Conservation (phyloP, 2,329 filamentous ascomycete species). For the Triangularia setosa region DNA sequence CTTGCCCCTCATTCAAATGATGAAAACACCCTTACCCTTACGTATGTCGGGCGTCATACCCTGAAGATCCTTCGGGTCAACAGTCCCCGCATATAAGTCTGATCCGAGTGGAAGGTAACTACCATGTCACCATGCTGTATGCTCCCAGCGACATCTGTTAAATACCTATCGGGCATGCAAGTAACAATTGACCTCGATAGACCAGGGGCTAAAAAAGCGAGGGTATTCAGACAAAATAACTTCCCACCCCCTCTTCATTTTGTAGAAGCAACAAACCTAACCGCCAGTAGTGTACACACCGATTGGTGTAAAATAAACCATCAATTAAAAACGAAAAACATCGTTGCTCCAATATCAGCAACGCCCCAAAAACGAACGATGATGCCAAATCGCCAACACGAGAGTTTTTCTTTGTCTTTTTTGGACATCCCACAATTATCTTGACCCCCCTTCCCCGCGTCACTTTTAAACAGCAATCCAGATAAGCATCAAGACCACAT, state of each 20-base stretch:
- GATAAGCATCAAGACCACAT: constrained; percentile 69
- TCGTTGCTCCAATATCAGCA: not conserved
- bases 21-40: not conserved
- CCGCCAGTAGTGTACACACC: too few relatives aligned
- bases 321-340: not conserved
- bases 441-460: too few relatives aligned
- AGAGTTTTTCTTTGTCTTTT: not conserved
- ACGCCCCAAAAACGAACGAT: not conserved
- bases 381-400: too few relatives aligned
- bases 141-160: not conserved
- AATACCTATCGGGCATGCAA: not conserved
- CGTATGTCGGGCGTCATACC: not conserved
- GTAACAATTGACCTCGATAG: not conserved
- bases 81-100: not conserved
- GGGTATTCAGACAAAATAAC: not conserved
- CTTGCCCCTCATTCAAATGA: not conserved
- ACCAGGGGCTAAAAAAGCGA: not conserved
- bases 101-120: not conserved
- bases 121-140: too few relatives aligned
- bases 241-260: not conserved
- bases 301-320: not conserved
- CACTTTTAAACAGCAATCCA: constrained; percentile 68
- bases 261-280: too few relatives aligned
- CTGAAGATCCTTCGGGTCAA: not conserved
- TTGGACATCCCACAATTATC: not conserved